Percentiles rank a stretch among this genome's conserved stretches.
These are phyloP conservation scores for Bombardia bombarda DNA, from an alignment of 495 filamentous ascomycete genomes.

Conservation along the genomic window DNA sequence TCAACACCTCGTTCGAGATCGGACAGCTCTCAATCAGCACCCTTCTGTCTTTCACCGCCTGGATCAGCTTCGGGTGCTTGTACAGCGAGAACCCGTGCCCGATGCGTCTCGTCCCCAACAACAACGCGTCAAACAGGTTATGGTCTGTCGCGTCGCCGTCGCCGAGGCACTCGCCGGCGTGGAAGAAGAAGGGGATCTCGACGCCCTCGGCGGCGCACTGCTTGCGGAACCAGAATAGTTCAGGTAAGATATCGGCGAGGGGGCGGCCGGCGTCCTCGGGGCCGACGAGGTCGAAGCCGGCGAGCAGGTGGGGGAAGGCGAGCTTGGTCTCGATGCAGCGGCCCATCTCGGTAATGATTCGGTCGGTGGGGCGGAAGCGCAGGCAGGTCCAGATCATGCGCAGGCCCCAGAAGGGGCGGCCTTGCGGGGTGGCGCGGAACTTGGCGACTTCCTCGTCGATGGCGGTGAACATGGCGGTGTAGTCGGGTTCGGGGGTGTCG, in stretches of 20 bases:
- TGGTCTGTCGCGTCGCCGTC: conserved; percentile 68
- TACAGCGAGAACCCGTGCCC: conserved; percentile 82
- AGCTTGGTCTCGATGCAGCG: conserved; percentile 74
- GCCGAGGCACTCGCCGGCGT: conserved; percentile 79
- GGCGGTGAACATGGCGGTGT: conserved; percentile 56
- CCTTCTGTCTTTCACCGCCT: conserved; percentile 77
- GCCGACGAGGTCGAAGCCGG: conserved; percentile 83
- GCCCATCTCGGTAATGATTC: conserved; percentile 72
- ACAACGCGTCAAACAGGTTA: conserved; percentile 84
- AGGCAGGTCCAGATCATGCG: conserved; percentile 82
- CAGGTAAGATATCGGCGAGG: conserved; percentile 66
- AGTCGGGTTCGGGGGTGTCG: conserved; percentile 53
- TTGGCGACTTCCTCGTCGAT: conserved; percentile 71
- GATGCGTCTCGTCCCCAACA: conserved; percentile 81
- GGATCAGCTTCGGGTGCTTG: conserved; percentile 83
- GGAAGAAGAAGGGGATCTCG: conserved; percentile 93
- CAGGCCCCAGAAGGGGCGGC: conserved; percentile 72
- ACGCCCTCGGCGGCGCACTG: conserved; percentile 68
- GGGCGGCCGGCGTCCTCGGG: conserved; percentile 74
- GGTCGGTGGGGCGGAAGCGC: conserved; percentile 51
- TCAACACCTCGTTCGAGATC: conserved; percentile 65
- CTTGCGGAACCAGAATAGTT: conserved; percentile 89
- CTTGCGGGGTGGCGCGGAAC: conserved; percentile 62
- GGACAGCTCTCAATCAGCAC: conserved; percentile 85
- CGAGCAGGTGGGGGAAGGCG: conserved; percentile 68